Percentiles rank a stretch among this genome's conserved stretches.
Evolutionary conservation across 1,284 basidiomycete species (phyloP).

Genomic region (Melampsora americana): DNA sequence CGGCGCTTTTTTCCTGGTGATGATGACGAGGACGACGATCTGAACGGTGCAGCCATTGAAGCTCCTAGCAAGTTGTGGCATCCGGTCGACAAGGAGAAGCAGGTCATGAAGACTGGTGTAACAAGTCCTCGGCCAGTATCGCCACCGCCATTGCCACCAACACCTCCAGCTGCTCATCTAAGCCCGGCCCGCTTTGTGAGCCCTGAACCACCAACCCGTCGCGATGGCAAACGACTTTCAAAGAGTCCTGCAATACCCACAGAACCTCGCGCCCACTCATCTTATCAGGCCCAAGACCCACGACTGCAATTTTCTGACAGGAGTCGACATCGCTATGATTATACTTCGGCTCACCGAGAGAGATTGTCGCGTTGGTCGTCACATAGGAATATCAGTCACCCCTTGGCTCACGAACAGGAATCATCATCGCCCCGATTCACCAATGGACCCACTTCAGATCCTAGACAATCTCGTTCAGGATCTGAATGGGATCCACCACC

Average conservation of each 20-base stretch:
- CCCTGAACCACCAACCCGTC: neutral
- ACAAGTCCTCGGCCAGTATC: slow-evolving; percentile 17
- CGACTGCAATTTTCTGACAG: neutral
- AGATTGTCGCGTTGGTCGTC: neutral
- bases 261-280: neutral
- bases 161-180: neutral
- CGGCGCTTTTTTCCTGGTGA: slow-evolving; percentile 43
- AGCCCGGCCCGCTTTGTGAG: neutral
- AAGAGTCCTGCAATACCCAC: neutral
- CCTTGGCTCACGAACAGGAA: neutral
- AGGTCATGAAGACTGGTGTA: neutral
- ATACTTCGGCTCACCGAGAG: neutral
- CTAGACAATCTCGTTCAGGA: neutral
- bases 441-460: slow-evolving; percentile 3
- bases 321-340: neutral
- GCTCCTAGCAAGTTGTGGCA: neutral
- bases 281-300: neutral
- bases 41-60: slow-evolving; percentile 9
- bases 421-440: slow-evolving; percentile 1
- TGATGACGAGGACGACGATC: slow-evolving; percentile 38
- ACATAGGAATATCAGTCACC: neutral
- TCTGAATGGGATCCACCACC: slow-evolving; percentile 15
- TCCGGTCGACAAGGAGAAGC: neutral
- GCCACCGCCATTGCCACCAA: slow-evolving; percentile 19
- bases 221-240: neutral